These are phyloP conservation scores for Calonectria honghensis DNA, from an alignment of 2,329 filamentous ascomycete species.

Conservation along the genomic window DNA sequence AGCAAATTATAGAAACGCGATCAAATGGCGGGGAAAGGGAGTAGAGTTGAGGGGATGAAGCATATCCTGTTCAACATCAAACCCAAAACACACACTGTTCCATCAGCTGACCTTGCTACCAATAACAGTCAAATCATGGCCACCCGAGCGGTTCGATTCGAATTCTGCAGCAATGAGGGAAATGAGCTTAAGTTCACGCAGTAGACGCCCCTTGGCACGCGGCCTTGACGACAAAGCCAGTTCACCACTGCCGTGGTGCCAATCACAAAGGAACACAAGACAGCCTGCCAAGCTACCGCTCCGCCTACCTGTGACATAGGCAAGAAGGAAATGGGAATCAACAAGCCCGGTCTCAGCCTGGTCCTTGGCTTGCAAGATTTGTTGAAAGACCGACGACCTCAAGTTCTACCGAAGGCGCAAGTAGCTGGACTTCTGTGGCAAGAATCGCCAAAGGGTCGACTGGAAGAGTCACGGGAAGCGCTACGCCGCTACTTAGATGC, in stretches of 20 bases:
- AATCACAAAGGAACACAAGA: too few relatives aligned
- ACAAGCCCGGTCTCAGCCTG: not conserved
- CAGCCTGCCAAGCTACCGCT: too few relatives aligned
- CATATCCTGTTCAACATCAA: not conserved
- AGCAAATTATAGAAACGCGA: not conserved
- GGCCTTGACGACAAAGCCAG: too few relatives aligned
- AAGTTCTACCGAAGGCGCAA: not conserved
- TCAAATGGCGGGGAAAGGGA: not conserved
- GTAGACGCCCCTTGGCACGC: not conserved
- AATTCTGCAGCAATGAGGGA: not conserved
- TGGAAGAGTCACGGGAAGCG: not conserved
- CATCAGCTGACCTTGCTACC: not conserved
- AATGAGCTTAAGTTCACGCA: not conserved
- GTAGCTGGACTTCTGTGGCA: not conserved
- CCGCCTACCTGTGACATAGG: too few relatives aligned
- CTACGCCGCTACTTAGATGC: not conserved
- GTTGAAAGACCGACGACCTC: too few relatives aligned
- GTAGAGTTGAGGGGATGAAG: not conserved
- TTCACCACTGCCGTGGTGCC: too few relatives aligned
- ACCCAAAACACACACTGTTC: not conserved
- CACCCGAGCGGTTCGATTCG: not conserved
- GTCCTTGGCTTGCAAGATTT: not conserved
- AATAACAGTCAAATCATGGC: not conserved
- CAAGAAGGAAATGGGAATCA: too few relatives aligned
- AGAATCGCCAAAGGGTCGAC: not conserved